These are phyloP conservation scores for Ustilago cynodontis DNA, from an alignment of 1,284 basidiomycete species.

Conservation along the genomic window DNA sequence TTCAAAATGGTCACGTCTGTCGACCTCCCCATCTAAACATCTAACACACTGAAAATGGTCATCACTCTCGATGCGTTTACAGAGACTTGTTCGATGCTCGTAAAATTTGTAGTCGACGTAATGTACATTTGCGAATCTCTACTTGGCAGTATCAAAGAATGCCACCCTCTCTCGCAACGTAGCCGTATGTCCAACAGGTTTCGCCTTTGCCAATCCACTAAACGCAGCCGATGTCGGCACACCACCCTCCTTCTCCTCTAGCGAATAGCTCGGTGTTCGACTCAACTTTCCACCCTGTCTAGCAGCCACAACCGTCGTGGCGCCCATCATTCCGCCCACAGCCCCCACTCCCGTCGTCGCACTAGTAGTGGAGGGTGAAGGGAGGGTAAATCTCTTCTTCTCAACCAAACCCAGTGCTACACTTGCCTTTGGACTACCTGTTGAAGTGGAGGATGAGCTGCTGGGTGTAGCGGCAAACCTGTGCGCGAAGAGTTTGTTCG, in stretches of 20 bases:
- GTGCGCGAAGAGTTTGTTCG: conserved; percentile 44
- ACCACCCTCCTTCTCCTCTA: conserved; percentile 9
- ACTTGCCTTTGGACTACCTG: conserved; percentile 8
- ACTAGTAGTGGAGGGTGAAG: conserved; percentile 5
- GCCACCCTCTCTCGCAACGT: conserved; percentile 55
- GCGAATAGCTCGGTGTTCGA: conserved; percentile 21
- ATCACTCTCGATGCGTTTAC: too few relatives aligned
- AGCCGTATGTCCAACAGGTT: conserved; percentile 36
- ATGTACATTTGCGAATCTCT: not conserved
- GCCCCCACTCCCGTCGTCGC: not conserved
- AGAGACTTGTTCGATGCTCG: not conserved
- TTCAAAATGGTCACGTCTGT: too few relatives aligned
- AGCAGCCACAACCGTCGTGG: conserved; percentile 16
- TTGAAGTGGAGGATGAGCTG: conserved; percentile 2
- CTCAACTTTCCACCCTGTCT: conserved; percentile 20
- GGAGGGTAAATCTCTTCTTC: conserved; percentile 49
- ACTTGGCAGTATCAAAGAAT: conserved; percentile 56
- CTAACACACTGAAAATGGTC: too few relatives aligned
- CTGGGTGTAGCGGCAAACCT: conserved; percentile 25
- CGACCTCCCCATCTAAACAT: too few relatives aligned
- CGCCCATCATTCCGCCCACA: not conserved
- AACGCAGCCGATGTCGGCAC: conserved; percentile 28
- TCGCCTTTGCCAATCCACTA: conserved; percentile 23
- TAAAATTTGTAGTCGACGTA: not conserved
- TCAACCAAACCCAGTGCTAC: conserved; percentile 36